Conservation (phyloP, 768 basidiomycete genomes). For the Panus rudis region DNA sequence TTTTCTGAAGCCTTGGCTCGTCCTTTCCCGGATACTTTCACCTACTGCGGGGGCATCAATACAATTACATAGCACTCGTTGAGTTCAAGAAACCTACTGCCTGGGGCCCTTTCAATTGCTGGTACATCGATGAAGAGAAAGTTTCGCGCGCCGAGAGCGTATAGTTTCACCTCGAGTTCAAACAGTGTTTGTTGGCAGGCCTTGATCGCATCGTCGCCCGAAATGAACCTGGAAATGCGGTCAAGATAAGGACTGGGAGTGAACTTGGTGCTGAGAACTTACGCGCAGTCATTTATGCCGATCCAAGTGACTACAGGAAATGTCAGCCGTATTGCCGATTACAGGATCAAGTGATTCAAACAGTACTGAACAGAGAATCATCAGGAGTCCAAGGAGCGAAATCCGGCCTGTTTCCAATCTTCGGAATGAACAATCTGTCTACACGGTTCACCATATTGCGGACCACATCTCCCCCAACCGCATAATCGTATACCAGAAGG, state of each 20-base stretch:
- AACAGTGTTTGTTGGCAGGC: slow-evolving; percentile 28
- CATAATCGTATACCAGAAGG: slow-evolving; percentile 53
- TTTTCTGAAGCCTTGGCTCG: slow-evolving; percentile 10
- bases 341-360: not conserved
- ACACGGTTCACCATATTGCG: slow-evolving; percentile 36
- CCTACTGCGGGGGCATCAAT: not conserved
- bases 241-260: not conserved
- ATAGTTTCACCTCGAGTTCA: slow-evolving; percentile 39
- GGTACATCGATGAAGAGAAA: slow-evolving; percentile 59
- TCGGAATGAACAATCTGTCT: slow-evolving; percentile 30
- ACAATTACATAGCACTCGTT: not conserved
- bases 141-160: slow-evolving; percentile 37
- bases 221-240: not conserved
- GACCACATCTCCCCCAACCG: slow-evolving; percentile 44
- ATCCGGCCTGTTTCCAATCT: slow-evolving; percentile 16
- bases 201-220: slow-evolving; percentile 18
- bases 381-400: slow-evolving; percentile 19
- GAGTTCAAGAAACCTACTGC: slow-evolving; percentile 16
- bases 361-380: slow-evolving; percentile 21
- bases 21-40: not conserved
- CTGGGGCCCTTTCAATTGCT: slow-evolving; percentile 44
- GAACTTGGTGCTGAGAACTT: slow-evolving; percentile 10
- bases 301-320: slow-evolving; percentile 43
- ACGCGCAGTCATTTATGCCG: slow-evolving; percentile 65
- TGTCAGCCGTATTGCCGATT: slow-evolving; percentile 16